These are phyloP conservation scores for Sarcodon sp. DNA, from an alignment of 768 basidiomycete species.

Conservation along the genomic window DNA sequence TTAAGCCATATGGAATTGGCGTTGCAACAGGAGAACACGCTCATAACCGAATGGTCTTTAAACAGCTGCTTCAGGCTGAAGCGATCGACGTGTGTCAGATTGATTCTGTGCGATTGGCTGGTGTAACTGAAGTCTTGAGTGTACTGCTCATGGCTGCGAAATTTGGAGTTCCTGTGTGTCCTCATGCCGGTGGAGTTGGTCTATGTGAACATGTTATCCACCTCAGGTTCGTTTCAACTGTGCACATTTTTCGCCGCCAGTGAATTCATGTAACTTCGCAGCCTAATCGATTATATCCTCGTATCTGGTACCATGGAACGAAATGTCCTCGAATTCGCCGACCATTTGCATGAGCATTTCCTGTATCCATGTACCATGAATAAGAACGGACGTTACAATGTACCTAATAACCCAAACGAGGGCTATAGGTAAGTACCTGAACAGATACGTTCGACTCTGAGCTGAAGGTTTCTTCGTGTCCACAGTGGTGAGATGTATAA, in stretches of 20 bases:
- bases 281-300: conserved; percentile 87
- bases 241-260: not conserved
- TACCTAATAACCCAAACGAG: conserved; percentile 60
- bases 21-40: conserved; percentile 94
- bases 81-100: conserved; percentile 95
- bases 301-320: conserved; percentile 88
- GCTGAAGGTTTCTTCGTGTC: not conserved
- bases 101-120: conserved; percentile 87
- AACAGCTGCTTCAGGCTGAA: conserved; percentile 80
- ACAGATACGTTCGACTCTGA: not conserved
- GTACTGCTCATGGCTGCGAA: conserved; percentile 88
- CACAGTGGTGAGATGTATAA: conserved; percentile 81
- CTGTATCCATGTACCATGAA: conserved; percentile 84
- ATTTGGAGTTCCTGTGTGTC: conserved; percentile 82
- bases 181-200: conserved; percentile 92
- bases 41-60: conserved; percentile 92
- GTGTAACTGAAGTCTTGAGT: conserved; percentile 86
- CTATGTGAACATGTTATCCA: conserved; percentile 89
- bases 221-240: conserved; percentile 34
- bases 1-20: conserved; percentile 72
- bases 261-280: conserved; percentile 12
- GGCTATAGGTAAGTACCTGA: conserved; percentile 52
- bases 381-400: conserved; percentile 72
- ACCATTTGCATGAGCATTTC: conserved; percentile 94
- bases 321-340: conserved; percentile 85